Evolutionary conservation across 208 protist species (phyloP).

Genomic region (Crithidia fasciculata): DNA sequence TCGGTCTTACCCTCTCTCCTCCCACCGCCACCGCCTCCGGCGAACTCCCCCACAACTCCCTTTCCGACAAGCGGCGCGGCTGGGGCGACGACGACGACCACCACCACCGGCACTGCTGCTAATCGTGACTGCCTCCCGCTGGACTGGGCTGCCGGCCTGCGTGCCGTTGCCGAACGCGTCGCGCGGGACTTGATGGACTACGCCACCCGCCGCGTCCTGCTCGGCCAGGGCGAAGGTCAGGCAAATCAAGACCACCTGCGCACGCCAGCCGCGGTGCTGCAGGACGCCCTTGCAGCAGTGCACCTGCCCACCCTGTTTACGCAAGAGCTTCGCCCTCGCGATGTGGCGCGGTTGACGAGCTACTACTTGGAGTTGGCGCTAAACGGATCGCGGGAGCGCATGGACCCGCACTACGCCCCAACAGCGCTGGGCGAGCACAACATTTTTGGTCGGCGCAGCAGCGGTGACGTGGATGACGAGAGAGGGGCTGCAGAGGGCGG

Average conservation of each 20-base stretch:
- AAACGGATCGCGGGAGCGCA: constrained; percentile 27
- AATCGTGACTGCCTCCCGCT: constrained; percentile 11
- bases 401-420: constrained; percentile 28
- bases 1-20: too few relatives aligned
- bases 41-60: background rate
- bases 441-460: constrained; percentile 35
- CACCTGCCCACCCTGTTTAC: constrained; percentile 18
- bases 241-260: constrained; percentile 27
- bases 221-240: constrained; percentile 31
- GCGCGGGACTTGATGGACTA: constrained; percentile 47
- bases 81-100: background rate
- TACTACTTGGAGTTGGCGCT: constrained; percentile 38
- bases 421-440: constrained; percentile 33
- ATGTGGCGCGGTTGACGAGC: constrained; percentile 26
- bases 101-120: too few relatives aligned
- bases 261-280: constrained; percentile 12
- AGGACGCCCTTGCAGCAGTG: constrained; percentile 17
- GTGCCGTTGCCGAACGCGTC: constrained; percentile 60
- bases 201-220: constrained; percentile 24
- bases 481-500: too few relatives aligned
- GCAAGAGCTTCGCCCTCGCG: constrained; percentile 22
- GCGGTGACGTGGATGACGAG: background rate
- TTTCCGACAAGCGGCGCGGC: too few relatives aligned
- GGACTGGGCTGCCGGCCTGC: constrained; percentile 51
- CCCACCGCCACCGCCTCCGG: background rate